Evolutionary conservation across 148 eudicot genomes (phyloP), one percentile per base, ranked within the genome.

Genomic region (Cornus kousa): DNA sequence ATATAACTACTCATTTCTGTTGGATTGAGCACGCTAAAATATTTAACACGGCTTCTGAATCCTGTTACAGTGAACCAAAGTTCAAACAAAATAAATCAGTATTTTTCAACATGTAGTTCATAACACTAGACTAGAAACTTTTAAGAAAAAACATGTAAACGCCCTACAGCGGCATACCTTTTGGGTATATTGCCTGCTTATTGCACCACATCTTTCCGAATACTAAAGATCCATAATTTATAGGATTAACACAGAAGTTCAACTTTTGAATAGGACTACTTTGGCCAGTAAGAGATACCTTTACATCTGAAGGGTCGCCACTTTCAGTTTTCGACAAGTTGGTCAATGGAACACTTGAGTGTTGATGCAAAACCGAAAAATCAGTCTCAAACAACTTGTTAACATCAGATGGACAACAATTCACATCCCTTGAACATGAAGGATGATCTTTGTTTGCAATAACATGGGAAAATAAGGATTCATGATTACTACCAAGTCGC

Each of bases 111-210:
- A 14, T 67, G 1, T 5, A 35, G 16, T 23, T 14, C 17, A 80
- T 24, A 22, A 31, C 66, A 55, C 1, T 46, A 10, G 22, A 68
- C 28, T 31, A 37, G 66, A 62, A 20, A 17, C 5, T 22, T 62
- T 17, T 10, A 12, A 72, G 23, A 72, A 14, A 48, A 53, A 53
- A 17, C 14, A 53, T 11, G n/a, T 43, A 24, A 64, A 22, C 23
- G 19, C 46, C 66, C 7, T 17, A 62, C 23, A 20, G 23, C 66
- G 13, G 19, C 59, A 78, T 73, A 90, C 91, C 93, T 83, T 80
- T 81, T 33, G 89, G 91, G 79, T 88, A 90, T 78, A 90, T 90
- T 70, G 86, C 87, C 73, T 85, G 80, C 80, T 86, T 85, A 78
- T 69, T 90, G 85, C 89, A 85, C 93, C 93, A 90, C 33, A 79